These are phyloP conservation scores for Musa troglodytarum DNA, from an alignment of 176 grass and related monocot species.

Conservation along the genomic window DNA sequence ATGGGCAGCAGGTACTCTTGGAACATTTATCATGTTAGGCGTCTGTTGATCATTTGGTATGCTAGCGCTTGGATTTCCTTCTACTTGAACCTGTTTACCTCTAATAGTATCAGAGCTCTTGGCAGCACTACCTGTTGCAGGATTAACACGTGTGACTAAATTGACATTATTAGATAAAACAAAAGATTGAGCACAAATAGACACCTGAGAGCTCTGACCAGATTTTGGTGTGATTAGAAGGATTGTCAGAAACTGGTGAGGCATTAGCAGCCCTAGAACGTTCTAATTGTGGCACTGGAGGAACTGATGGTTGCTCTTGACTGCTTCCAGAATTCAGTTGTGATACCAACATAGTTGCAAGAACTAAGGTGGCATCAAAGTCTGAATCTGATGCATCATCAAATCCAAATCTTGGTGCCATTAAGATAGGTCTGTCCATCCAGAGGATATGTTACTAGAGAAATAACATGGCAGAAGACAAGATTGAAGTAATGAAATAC, in stretches of 20 bases:
- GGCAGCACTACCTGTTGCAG: conserved; percentile 55
- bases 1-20: conserved; percentile 19
- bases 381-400: conserved; percentile 65
- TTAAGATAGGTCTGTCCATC: conserved; percentile 54
- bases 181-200: conserved; percentile 7
- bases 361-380: conserved; percentile 70
- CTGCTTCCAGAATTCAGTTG: conserved; percentile 43
- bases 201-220: conserved; percentile 92
- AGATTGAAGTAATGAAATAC: conserved; percentile 7
- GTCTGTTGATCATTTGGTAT: conserved; percentile 32
- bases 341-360: conserved; percentile 81
- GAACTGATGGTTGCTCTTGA: conserved; percentile 29
- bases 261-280: conserved; percentile 39
- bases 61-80: conserved; percentile 41
- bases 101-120: conserved; percentile 52
- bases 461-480: neutral
- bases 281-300: conserved; percentile 32
- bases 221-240: conserved; percentile 76
- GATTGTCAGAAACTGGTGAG: conserved; percentile 38
- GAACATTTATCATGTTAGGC: conserved; percentile 40
- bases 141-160: neutral
- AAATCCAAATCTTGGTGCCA: conserved; percentile 67
- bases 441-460: conserved; percentile 15
- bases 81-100: conserved; percentile 31
- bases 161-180: neutral